phyloP scores from a whole-genome alignment of 495 filamentous ascomycete genomes.

The Chaetomium tenue region DNA sequence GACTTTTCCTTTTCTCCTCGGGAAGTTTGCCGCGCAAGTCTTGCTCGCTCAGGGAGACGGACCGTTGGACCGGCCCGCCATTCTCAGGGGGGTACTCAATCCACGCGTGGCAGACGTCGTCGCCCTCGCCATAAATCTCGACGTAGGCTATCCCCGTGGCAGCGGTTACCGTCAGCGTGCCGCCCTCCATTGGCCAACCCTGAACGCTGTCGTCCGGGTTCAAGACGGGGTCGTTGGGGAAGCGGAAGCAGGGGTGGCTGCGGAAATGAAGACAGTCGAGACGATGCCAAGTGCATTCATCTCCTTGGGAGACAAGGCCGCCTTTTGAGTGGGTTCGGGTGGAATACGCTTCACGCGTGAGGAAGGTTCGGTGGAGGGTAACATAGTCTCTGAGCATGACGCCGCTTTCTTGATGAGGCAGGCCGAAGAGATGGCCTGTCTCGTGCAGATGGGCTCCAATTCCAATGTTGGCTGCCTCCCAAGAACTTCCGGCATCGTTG shows the following conservation, averaged over 20 bases:
- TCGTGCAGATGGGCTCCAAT: conserved; percentile 92
- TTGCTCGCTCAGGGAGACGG: conserved; percentile 68
- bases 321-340: conserved; percentile 81
- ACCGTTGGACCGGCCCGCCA: conserved; percentile 58
- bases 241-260: conserved; percentile 84
- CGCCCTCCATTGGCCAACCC: conserved; percentile 81
- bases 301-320: conserved; percentile 65
- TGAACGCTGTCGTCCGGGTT: conserved; percentile 76
- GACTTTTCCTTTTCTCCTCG: conserved; percentile 65
- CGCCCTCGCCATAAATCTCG: conserved; percentile 74
- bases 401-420: conserved; percentile 80
- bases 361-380: conserved; percentile 77
- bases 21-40: conserved; percentile 70
- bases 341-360: conserved; percentile 73
- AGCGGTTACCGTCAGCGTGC: conserved; percentile 76
- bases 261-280: conserved; percentile 85
- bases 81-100: conserved; percentile 70
- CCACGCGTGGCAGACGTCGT: conserved; percentile 65
- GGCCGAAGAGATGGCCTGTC: conserved; percentile 81
- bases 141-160: conserved; percentile 76
- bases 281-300: conserved; percentile 87
- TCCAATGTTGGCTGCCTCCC: conserved; percentile 87
- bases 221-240: conserved; percentile 69
- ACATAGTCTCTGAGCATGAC: conserved; percentile 89
- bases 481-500: conserved; percentile 79